A percentile compares a stretch with the other conserved stretches of the same genome.
phyloP scores from a whole-genome alignment of 2,329 filamentous ascomycete species.

The Coleophoma eucalyptorum region DNA sequence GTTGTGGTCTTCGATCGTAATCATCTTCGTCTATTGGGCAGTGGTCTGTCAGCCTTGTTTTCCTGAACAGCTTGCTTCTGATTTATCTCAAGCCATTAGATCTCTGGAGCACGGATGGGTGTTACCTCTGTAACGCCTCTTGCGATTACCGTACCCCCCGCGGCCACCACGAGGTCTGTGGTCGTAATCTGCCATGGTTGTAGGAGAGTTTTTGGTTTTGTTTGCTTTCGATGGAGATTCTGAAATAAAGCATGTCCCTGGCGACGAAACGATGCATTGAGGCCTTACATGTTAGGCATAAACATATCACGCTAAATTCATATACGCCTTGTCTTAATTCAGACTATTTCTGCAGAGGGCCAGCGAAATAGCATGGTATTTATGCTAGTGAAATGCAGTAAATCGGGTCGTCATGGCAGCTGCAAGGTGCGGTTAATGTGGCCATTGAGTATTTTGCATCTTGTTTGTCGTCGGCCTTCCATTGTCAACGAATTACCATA shows the following conservation, averaged over 20 bases:
- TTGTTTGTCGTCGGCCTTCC: no score
- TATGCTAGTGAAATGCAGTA: no score
- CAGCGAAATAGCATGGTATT: no score
- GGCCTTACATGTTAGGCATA: not conserved
- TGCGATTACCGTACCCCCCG: conserved; percentile 59
- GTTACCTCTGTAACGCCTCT: conserved; percentile 76
- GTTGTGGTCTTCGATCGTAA: conserved; percentile 68
- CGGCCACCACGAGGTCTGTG: conserved; percentile 27
- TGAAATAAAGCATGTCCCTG: conserved; percentile 10
- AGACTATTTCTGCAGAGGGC: no score
- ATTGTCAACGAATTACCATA: no score
- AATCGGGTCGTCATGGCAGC: no score
- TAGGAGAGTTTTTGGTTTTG: no score
- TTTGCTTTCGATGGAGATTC: not conserved
- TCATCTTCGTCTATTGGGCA: conserved; percentile 66
- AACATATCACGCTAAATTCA: no score
- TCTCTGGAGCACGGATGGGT: conserved; percentile 1
- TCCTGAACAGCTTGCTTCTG: not conserved
- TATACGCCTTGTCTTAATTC: no score
- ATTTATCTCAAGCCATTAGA: not conserved
- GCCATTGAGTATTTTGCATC: no score
- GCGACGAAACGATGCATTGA: not conserved
- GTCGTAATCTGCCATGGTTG: conserved; percentile 48
- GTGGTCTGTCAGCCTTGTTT: conserved; percentile 20
- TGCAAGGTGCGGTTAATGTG: no score